Evolutionary conservation across 78 protist genomes (phyloP).

Genomic region (Polysphondylium violaceum): DNA sequence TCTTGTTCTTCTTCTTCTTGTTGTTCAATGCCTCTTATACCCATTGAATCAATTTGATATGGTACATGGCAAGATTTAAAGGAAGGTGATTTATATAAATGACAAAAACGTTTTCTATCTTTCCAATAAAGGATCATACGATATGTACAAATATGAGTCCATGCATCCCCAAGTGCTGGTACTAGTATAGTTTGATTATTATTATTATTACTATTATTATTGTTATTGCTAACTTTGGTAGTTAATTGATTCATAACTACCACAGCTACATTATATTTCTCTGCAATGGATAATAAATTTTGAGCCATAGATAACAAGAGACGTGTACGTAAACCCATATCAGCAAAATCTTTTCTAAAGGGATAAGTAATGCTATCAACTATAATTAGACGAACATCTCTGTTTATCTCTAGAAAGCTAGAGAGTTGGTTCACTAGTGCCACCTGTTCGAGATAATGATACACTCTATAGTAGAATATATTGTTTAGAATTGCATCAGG

Average conservation of each 20-base stretch:
- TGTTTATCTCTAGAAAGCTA: slow-evolving; percentile 11
- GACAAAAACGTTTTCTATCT: slow-evolving; percentile 25
- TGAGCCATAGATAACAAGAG: slow-evolving; percentile 57
- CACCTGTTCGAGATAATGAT: slow-evolving; percentile 80
- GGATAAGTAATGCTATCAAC: slow-evolving; percentile 89
- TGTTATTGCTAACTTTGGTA: slow-evolving; percentile 38
- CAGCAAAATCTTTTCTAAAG: slow-evolving; percentile 78
- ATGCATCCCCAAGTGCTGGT: slow-evolving; percentile 85
- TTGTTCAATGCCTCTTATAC: slow-evolving; percentile 21
- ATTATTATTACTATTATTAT: not conserved
- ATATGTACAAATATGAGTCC: slow-evolving; percentile 84
- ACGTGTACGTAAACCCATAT: slow-evolving; percentile 63
- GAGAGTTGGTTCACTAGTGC: slow-evolving; percentile 74
- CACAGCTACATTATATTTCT: slow-evolving; percentile 67
- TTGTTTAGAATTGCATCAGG: slow-evolving; percentile 25
- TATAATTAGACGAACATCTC: slow-evolving; percentile 60
- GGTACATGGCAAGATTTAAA: slow-evolving; percentile 1
- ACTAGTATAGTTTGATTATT: slow-evolving; percentile 35
- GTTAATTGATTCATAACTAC: slow-evolving; percentile 87
- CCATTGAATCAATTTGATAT: slow-evolving; percentile 8
- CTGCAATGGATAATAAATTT: slow-evolving; percentile 27
- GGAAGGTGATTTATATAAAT: slow-evolving; percentile 36
- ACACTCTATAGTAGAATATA: slow-evolving; percentile 78
- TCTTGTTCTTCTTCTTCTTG: not conserved
- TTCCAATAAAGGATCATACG: slow-evolving; percentile 42